A percentile compares a stretch with the other conserved stretches of the same genome.
phyloP scores from a whole-genome alignment of 2,329 filamentous ascomycete genomes.

The Trichothecium sympodiale region DNA sequence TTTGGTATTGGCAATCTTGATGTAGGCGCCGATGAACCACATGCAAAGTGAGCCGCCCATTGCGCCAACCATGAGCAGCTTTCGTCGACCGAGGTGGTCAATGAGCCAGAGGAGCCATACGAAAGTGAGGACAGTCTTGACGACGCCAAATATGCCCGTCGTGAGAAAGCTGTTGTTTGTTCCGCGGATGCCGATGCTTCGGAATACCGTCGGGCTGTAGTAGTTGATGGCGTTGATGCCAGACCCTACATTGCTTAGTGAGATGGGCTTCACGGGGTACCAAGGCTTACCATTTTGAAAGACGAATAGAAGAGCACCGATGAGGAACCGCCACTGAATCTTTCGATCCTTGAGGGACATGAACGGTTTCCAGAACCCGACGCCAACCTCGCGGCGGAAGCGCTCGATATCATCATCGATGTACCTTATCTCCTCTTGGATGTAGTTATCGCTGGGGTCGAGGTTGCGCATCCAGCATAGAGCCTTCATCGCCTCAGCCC shows the following conservation, averaged over 20 bases:
- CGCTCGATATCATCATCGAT: constrained; percentile 61
- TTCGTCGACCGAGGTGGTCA: constrained; percentile 32
- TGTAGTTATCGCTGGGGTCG: constrained; percentile 46
- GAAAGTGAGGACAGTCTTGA: constrained; percentile 53
- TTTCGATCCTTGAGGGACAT: constrained; percentile 40
- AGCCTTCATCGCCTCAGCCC: constrained; percentile 45
- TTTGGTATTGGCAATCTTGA: constrained; percentile 29
- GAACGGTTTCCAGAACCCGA: constrained; percentile 69
- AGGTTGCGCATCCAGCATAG: constrained; percentile 57
- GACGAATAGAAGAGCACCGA: constrained; percentile 64
- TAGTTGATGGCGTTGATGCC: constrained; percentile 77
- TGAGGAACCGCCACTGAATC: constrained; percentile 60
- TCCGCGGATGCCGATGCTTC: constrained; percentile 27
- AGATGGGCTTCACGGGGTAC: constrained; percentile 12
- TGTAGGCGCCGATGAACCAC: constrained; percentile 49
- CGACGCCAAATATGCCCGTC: constrained; percentile 56
- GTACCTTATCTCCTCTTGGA: constrained; percentile 60
- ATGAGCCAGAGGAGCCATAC: constrained; percentile 55
- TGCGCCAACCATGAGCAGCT: constrained; percentile 49
- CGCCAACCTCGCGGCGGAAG: constrained; percentile 50
- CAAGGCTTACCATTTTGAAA: constrained; percentile 56
- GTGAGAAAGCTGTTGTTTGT: constrained; percentile 36
- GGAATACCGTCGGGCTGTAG: constrained; percentile 37
- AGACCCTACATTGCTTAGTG: constrained; percentile 13
- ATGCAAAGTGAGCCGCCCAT: constrained; percentile 46